Base-by-base conservation (phyloP, 768 basidiomycete genomes). In the Saitozyma sp. region DNA sequence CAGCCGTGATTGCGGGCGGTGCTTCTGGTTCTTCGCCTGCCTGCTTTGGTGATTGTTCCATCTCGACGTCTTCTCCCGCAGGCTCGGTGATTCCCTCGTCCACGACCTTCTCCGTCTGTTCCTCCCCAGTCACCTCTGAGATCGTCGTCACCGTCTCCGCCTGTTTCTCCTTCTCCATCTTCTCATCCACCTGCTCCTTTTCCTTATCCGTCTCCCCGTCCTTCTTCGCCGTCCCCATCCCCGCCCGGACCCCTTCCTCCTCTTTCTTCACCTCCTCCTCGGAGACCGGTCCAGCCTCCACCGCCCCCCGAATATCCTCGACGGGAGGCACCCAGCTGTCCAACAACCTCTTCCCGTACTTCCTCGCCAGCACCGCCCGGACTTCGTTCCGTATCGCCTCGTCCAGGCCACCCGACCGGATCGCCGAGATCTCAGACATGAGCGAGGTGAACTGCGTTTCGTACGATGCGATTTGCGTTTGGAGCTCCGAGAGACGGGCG, bases 371-470 rank as follows among this genome's bases (percentile, higher is more conserved):
- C 43, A 68, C 64, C 16, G 64, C 78, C 38, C 61, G 50, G 71
- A 81, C 73, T 65, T 82, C 68, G 60, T 73, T 71, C 63, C 69
- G 78, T 91, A 88, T 84, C 67, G 79, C 80, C 54, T 82, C 81
- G 69, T 89, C 88, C 85, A 86, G 86, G 56, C 80, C 78, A 0
- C 90, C 90, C 11, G 83, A 81, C 37, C 87, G 86, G 63, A 92
- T 89, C 2, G 86, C 86, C 54, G 89, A 86, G 50, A 93, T 90
- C 78, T 94, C 92, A 3, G 83, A 79, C 17, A 87, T 83, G 13
- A 92, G 82, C 37, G 73, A 88, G 90, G 86, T 90, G 85, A 93
- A 96, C 61, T 84, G 86, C 38, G 80, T 76, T 80, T 95, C 93
- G 74, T 93, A 89, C 1, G 80, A 83, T 40, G 83, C 71, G 46